These are phyloP conservation scores for Phaeoacremonium minimum DNA, from an alignment of 2,329 filamentous ascomycete species.

Conservation along the genomic window DNA sequence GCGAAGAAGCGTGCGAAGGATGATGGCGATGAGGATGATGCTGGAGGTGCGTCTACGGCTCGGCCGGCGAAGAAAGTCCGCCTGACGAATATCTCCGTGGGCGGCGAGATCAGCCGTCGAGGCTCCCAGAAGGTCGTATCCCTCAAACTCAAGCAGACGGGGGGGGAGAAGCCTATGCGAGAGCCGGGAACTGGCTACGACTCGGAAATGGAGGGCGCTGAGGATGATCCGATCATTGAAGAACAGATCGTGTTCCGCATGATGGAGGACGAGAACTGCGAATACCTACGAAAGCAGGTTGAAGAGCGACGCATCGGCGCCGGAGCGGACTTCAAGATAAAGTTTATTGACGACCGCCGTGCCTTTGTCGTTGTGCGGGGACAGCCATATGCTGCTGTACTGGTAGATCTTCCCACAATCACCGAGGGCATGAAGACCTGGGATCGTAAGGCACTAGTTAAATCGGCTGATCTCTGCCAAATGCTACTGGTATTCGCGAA, in stretches of 20 bases:
- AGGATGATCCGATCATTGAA: conserved; percentile 82
- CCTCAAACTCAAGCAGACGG: conserved; percentile 34
- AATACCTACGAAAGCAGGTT: conserved; percentile 74
- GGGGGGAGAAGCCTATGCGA: conserved; percentile 63
- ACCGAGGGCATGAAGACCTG: conserved; percentile 91
- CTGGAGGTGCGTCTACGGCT: conserved; percentile 17
- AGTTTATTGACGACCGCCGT: conserved; percentile 76
- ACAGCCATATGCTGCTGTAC: conserved; percentile 68
- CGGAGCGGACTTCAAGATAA: conserved; percentile 74
- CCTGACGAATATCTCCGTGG: too few species aligned
- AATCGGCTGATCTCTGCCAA: conserved; percentile 83
- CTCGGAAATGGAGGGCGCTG: conserved; percentile 88
- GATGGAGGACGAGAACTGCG: conserved; percentile 78
- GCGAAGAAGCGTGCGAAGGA: conserved; percentile 59
- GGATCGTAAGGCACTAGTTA: conserved; percentile 84
- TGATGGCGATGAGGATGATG: conserved; percentile 45
- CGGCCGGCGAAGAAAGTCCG: too few species aligned
- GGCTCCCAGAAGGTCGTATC: conserved; percentile 2
- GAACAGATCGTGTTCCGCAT: conserved; percentile 88
- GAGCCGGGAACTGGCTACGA: conserved; percentile 88
- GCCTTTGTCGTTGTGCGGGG: conserved; percentile 67
- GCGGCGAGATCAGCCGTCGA: too few species aligned
- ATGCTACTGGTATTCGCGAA: conserved; percentile 77
- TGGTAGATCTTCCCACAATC: conserved; percentile 83
- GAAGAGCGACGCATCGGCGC: conserved; percentile 73